These are phyloP conservation scores for Herpomyces periplanetae DNA, from an alignment of 2,329 filamentous ascomycete genomes.

Conservation along the genomic window DNA sequence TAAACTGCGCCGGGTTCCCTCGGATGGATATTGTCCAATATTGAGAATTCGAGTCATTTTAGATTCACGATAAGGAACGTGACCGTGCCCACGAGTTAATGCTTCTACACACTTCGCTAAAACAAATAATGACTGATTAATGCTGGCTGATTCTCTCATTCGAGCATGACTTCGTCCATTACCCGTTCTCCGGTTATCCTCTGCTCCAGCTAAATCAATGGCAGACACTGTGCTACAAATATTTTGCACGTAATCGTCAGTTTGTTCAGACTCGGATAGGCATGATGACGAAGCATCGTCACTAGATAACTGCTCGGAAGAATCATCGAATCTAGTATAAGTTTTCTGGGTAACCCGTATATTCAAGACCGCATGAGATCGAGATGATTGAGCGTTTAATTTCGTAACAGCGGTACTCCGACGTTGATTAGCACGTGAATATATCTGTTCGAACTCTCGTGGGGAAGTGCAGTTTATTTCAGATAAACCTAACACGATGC, in stretches of 20 bases:
- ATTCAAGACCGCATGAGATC: constrained; percentile 59
- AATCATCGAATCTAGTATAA: too few species aligned
- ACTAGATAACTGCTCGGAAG: too few species aligned
- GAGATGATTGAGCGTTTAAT: constrained; percentile 40
- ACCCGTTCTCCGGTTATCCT: constrained; percentile 73
- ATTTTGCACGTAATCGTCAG: constrained; percentile 18
- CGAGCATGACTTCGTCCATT: constrained; percentile 78
- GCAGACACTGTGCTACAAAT: constrained; percentile 53
- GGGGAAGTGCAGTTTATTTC: constrained; percentile 44
- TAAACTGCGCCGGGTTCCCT: too few species aligned
- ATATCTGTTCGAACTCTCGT: constrained; percentile 59
- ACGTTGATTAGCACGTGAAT: constrained; percentile 70
- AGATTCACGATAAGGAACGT: constrained; percentile 69
- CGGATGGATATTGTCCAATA: constrained; percentile 52
- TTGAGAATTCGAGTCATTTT: constrained; percentile 91
- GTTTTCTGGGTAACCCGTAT: constrained; percentile 51
- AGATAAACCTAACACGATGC: constrained; percentile 45
- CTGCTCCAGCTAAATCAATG: constrained; percentile 76
- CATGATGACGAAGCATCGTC: too few species aligned
- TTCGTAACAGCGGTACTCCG: constrained; percentile 63
- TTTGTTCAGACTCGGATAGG: too few species aligned
- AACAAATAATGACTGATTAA: constrained; percentile 89
- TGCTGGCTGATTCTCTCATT: constrained; percentile 71
- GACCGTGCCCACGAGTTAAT: constrained; percentile 29
- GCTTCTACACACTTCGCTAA: constrained; percentile 81